Evolutionary conservation across 352 stramenopile genomes (phyloP).

Genomic region (Pythium insidiosum): DNA sequence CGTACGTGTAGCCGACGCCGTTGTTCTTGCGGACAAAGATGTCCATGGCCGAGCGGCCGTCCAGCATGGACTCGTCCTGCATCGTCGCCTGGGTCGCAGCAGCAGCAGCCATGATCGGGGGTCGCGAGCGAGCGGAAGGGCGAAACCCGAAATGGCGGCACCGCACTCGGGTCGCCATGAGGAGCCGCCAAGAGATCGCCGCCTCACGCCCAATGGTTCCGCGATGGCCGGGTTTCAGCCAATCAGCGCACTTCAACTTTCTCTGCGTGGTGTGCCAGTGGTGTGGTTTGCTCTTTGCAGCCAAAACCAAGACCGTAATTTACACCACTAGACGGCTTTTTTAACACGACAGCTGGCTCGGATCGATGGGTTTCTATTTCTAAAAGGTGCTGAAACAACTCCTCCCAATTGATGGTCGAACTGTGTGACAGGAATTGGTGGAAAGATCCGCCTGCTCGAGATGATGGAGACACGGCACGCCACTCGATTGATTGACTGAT

Average conservation of each 20-base stretch:
- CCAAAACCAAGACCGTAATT: too few species aligned
- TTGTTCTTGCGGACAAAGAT: slow-evolving; percentile 87
- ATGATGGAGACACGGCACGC: too few species aligned
- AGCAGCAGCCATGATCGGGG: too few species aligned
- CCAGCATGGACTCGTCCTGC: slow-evolving; percentile 41
- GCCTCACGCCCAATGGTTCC: slow-evolving; percentile 37
- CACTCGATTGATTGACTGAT: too few species aligned
- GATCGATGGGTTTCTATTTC: slow-evolving; percentile 15
- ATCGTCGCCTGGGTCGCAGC: slow-evolving; percentile 13
- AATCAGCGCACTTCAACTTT: slow-evolving; percentile 24
- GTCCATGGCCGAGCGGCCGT: slow-evolving; percentile 70
- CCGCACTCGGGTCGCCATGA: neutral
- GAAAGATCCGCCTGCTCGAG: slow-evolving; percentile 15
- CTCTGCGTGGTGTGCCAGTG: too few species aligned
- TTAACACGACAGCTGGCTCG: too few species aligned
- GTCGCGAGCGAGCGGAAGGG: too few species aligned
- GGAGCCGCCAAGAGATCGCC: neutral
- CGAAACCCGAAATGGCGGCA: slow-evolving; percentile 27
- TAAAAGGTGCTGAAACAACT: slow-evolving; percentile 1
- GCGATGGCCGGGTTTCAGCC: slow-evolving; percentile 18
- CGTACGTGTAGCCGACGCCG: slow-evolving; percentile 62
- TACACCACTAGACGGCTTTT: too few species aligned
- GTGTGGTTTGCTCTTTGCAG: too few species aligned
- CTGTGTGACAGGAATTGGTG: slow-evolving; percentile 9
- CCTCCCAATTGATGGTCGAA: neutral